phyloP scores from a whole-genome alignment of 352 stramenopile genomes.

The Phytophthora pistaciae region DNA sequence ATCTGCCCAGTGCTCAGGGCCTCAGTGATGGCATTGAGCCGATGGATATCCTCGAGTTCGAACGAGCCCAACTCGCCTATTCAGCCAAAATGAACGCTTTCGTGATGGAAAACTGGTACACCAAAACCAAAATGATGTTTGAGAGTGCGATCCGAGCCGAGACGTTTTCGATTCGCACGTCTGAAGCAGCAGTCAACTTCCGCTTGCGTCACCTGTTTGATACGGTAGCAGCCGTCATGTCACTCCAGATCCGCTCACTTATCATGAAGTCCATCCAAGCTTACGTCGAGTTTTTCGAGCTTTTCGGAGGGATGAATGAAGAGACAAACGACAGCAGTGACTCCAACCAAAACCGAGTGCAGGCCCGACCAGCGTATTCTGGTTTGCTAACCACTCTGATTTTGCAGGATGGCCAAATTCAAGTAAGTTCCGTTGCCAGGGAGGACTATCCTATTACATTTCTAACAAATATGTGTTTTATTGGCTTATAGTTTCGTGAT shows the following conservation, averaged over 20 bases:
- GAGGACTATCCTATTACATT: no score
- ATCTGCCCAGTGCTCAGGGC: conserved; percentile 44
- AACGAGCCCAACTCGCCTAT: conserved; percentile 60
- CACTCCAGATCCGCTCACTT: conserved; percentile 71
- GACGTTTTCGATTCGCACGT: conserved; percentile 35
- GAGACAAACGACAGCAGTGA: conserved; percentile 8
- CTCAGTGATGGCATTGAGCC: conserved; percentile 29
- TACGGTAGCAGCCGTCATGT: conserved; percentile 75
- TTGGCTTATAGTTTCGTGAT: conserved; percentile 49
- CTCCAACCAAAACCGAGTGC: background rate
- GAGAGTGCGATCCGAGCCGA: conserved; percentile 42
- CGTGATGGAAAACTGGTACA: conserved; percentile 76
- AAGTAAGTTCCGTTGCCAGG: conserved; percentile 9
- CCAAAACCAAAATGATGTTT: conserved; percentile 53
- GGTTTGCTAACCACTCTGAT: conserved; percentile 33
- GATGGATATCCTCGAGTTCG: conserved; percentile 63
- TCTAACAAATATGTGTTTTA: background rate
- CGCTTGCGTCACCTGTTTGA: conserved; percentile 66
- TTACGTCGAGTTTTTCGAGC: conserved; percentile 77
- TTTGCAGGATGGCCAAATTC: conserved; percentile 29
- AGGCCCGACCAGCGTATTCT: background rate
- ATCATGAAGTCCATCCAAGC: conserved; percentile 69
- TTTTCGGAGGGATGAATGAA: conserved; percentile 40
- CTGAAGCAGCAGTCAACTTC: conserved; percentile 29
- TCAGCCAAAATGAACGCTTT: conserved; percentile 47